Percentiles rank a stretch among this genome's conserved stretches.
Conservation (phyloP, 2,329 filamentous ascomycete species). For the Helotiales sp. region DNA sequence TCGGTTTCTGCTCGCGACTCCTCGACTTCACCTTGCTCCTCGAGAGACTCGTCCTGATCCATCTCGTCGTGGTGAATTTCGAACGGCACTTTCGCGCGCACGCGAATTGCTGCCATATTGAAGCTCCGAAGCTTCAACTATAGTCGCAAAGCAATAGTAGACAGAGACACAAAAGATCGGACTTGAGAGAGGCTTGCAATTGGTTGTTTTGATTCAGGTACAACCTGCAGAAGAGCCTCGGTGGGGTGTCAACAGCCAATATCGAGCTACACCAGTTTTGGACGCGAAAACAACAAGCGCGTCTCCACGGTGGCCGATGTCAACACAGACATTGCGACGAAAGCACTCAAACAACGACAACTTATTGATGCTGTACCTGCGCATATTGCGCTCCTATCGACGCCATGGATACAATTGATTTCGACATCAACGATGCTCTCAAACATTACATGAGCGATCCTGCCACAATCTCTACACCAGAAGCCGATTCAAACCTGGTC, state of each 20-base stretch:
- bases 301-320: constrained; percentile 14
- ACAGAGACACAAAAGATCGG: constrained; percentile 8
- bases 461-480: constrained; percentile 75
- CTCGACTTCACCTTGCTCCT: constrained; percentile 40
- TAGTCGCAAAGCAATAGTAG: constrained; percentile 5
- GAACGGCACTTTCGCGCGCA: constrained; percentile 36
- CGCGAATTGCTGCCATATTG: constrained; percentile 33
- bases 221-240: constrained; percentile 9
- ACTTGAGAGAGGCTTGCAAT: constrained; percentile 15
- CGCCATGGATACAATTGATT: constrained; percentile 73
- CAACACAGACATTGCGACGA: constrained; percentile 20
- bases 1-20: constrained; percentile 39
- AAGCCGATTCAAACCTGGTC: constrained; percentile 78
- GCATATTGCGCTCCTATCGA: constrained; percentile 23
- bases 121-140: constrained; percentile 8
- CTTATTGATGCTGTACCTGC: constrained; percentile 23
- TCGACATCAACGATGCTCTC: constrained; percentile 95
- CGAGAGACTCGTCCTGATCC: constrained; percentile 36
- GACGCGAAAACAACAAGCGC: constrained; percentile 23
- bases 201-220: constrained; percentile 25
- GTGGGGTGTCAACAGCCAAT: constrained; percentile 16
- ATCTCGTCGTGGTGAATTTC: constrained; percentile 41
- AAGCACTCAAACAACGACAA: constrained; percentile 32
- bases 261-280: constrained; percentile 13
- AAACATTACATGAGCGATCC: constrained; percentile 97